Evolutionary conservation across 2,329 filamentous ascomycete genomes (phyloP), one percentile per base, ranked within the genome.

Genomic region (Trichoderma harzianum): DNA sequence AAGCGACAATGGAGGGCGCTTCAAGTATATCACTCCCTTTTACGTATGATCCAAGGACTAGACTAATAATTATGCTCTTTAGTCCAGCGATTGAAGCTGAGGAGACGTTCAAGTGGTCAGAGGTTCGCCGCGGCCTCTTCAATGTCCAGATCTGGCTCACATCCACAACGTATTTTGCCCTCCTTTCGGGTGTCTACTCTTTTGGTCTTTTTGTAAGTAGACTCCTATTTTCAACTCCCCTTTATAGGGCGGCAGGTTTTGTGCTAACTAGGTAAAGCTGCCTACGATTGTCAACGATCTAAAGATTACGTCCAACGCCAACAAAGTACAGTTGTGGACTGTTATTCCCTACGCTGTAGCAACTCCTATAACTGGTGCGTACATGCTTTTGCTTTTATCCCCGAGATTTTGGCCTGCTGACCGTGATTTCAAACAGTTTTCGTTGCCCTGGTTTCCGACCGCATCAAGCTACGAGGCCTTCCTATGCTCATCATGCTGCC

Each of bases 261-360:
- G 26, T 24, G 39, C 57, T 69, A 28, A 69, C 39, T 64, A 24
- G 64, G 8, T 26, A 18, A 43, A 88, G 86, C 81, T 92, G 0
- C 90, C 90, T 0, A 91, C 89, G 0, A 92, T 92, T 73, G 88
- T 92, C 76, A 82, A 86, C 73, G 85, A 84, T n/a, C 79, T 89
- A 18, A 80, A 83, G 3, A 86, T 87, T 61, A 86, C 86, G 1
- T 84, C 84, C 72, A 85, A 86, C 30, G 81, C 87, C 12, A 88
- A 90, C 76, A 79, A 88, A 75, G 85, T 87, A 1, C 89, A 91
- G 74, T 83, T 91, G 7, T 90, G 88, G 88, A 88, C 87, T 1
- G 89, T 91, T 18, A 89, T 90, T 47, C 88, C 88, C 0, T 91
- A 91, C 75, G 89, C 88, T 0, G 87, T 90, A 0, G 89, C 88